Conservation (phyloP, 345 rosid species). For the Combretum micranthum region DNA sequence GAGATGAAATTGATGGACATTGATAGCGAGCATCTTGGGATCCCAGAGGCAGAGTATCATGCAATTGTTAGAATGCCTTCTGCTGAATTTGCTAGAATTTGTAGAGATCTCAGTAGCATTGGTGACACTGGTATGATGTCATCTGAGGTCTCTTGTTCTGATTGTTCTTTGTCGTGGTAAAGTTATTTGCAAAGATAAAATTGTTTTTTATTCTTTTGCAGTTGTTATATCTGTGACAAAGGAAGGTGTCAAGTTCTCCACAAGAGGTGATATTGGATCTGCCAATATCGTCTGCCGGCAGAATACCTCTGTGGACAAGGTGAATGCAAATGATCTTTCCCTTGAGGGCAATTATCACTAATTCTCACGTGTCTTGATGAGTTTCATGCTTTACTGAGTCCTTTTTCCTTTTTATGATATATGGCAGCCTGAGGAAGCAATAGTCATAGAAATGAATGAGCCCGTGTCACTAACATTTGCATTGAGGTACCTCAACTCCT, state of each 20-base stretch:
- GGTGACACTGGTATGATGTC: slow-evolving; percentile 77
- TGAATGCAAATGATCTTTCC: slow-evolving; percentile 8
- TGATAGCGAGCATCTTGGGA: slow-evolving; percentile 96
- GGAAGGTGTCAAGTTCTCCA: slow-evolving; percentile 97
- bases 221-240: slow-evolving; percentile 94
- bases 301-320: slow-evolving; percentile 91
- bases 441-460: slow-evolving; percentile 82
- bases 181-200: background rate
- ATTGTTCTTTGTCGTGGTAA: background rate
- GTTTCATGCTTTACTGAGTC: background rate
- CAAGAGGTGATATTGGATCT: slow-evolving; percentile 92
- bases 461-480: slow-evolving; percentile 93
- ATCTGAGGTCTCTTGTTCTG: background rate
- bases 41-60: slow-evolving; percentile 96
- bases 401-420: background rate
- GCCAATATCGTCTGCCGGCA: slow-evolving; percentile 94
- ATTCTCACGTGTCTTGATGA: too few species aligned
- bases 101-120: slow-evolving; percentile 81
- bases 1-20: slow-evolving; percentile 99
- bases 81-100: slow-evolving; percentile 79
- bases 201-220: slow-evolving; percentile 15
- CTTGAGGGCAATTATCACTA: too few species aligned
- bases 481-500: slow-evolving; percentile 91
- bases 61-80: slow-evolving; percentile 98
- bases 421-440: slow-evolving; percentile 92